These are phyloP conservation scores for Boletus tomentosulus DNA, from an alignment of 768 basidiomycete species.

Conservation along the genomic window DNA sequence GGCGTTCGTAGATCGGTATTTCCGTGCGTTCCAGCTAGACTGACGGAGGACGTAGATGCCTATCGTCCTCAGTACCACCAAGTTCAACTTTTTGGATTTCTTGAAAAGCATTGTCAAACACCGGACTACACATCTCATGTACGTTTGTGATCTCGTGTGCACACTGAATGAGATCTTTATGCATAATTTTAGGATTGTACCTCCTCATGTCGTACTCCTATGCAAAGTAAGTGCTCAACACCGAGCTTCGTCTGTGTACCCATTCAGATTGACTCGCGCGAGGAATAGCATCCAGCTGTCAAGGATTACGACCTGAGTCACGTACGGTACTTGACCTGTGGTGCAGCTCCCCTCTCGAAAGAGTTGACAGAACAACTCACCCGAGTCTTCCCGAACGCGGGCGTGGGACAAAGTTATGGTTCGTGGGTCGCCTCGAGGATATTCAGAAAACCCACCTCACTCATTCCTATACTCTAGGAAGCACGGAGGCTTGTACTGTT, in stretches of 20 bases:
- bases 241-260: background rate
- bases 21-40: background rate
- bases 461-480: conserved; percentile 34
- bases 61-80: conserved; percentile 41
- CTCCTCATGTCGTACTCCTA: conserved; percentile 46
- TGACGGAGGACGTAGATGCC: conserved; percentile 40
- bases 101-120: conserved; percentile 44
- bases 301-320: conserved; percentile 39
- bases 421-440: background rate
- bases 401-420: conserved; percentile 65
- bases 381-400: conserved; percentile 44
- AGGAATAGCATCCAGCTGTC: conserved; percentile 35
- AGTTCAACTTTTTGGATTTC: conserved; percentile 42
- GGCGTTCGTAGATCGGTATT: conserved; percentile 40
- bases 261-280: background rate
- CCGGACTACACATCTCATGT: conserved; percentile 43
- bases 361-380: conserved; percentile 46
- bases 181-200: conserved; percentile 35
- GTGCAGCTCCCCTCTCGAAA: conserved; percentile 56
- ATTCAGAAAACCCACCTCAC: background rate
- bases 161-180: background rate
- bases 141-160: conserved; percentile 9
- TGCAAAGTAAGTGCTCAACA: conserved; percentile 39
- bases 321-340: conserved; percentile 36
- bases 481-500: conserved; percentile 61